Evolutionary conservation across 1,284 basidiomycete species (phyloP).

Genomic region (Anthracocystis walkeri): DNA sequence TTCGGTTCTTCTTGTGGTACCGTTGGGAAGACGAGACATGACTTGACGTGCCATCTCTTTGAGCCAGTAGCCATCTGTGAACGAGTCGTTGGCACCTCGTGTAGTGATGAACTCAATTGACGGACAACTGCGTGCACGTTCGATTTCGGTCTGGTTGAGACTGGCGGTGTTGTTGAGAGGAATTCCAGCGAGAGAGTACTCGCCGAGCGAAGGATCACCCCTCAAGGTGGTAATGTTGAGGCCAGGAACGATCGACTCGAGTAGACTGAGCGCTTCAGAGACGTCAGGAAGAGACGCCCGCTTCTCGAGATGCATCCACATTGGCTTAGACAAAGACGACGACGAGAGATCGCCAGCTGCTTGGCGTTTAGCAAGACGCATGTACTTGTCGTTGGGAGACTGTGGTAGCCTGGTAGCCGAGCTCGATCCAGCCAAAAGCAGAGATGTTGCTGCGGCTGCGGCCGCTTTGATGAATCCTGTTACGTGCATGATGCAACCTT

Average conservation of each 20-base stretch:
- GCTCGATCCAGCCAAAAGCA: conserved; percentile 10
- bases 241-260: conserved; percentile 30
- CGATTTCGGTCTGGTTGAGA: conserved; percentile 29
- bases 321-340: conserved; percentile 16
- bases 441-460: neutral
- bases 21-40: conserved; percentile 27
- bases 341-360: conserved; percentile 18
- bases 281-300: conserved; percentile 13
- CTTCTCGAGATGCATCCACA: conserved; percentile 28
- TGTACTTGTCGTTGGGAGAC: conserved; percentile 20
- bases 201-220: conserved; percentile 3
- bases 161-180: conserved; percentile 35
- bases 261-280: conserved; percentile 10
- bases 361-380: conserved; percentile 6
- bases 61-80: conserved; percentile 28
- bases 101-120: conserved; percentile 36
- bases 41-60: conserved; percentile 36
- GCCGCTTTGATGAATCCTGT: conserved; percentile 14
- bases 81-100: conserved; percentile 36
- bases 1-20: conserved; percentile 19
- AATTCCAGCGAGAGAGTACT: conserved; percentile 27
- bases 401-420: conserved; percentile 13
- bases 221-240: conserved; percentile 19
- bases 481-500: conserved; percentile 14
- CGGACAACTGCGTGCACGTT: conserved; percentile 22